Base-by-base conservation (phyloP, 805 yeast genomes). In the Starmera quercuum region DNA sequence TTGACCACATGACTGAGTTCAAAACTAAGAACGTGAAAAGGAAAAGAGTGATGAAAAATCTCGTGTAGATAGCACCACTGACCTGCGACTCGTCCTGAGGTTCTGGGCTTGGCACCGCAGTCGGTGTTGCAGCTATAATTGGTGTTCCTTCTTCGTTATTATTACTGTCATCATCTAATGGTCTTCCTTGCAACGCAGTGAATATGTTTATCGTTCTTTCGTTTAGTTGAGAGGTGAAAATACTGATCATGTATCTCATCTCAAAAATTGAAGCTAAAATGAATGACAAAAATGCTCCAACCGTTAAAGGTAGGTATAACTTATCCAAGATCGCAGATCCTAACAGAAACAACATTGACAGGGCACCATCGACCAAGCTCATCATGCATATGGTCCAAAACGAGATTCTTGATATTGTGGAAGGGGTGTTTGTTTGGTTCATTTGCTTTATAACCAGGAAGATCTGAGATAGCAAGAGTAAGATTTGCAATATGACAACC, bases 221-320 rank as follows among this genome's bases (percentile, higher is more conserved):
- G 45, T 82, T 85, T 12, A 73, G 60, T 56, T 87, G 95, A 0
- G 85, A 70, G 10, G 78, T 64, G 40, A 72, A 73, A 1, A 87
- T 77, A 30, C 75, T 64, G 24, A 78, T 70, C 67, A 83, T 63
- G 54, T 79, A 84, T 37, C 88, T 70, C 61, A 80, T 70, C 47
- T 83, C 95, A 58, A 84, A 83, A 12, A 83, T 65, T 10, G 80
- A 73, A 19, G 86, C 79, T 41, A 84, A 62, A 3, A 82, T 70
- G 42, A 83, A 78, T 2, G 83, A 68, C 7, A 83, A 53, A 37
- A 85, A 76, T 3, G 88, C 78, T 39, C 82, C 71, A 15, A 85
- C 74, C 10, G 81, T 75, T 33, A 82, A 62, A 4, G 86, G 76
- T 32, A 86, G 58, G 45, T 78, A 84, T 15, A 83, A 50, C 26